Base-by-base conservation (phyloP, 2,329 filamentous ascomycete genomes). In the Paecilomyces sp. region DNA sequence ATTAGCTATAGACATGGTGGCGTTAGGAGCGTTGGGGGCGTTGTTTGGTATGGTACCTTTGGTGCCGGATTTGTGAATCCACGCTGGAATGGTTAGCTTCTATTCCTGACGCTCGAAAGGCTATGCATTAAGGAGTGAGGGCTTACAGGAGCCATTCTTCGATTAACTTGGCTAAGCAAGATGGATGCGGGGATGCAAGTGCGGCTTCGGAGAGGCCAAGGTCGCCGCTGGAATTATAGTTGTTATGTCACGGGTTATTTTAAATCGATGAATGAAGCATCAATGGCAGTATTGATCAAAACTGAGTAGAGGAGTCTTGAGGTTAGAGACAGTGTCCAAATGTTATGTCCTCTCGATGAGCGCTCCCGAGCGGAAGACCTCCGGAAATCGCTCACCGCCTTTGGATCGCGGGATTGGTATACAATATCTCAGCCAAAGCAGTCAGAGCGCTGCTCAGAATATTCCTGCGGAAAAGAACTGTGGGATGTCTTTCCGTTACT, bases 1-100 rank as follows among this genome's bases (percentile, higher is more conserved):
- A 18, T 31, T 25, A 28, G n/a, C 8, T 57, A 25, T 24, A 18
- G 15, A n/a, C 9, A 9, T 7, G 15, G 51, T 24, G 57, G 24
- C 30, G 31, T 50, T 58, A 57, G 61, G 54, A 33, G 22, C 22
- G 31, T 50, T 58, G 58, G 61, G 54, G 33, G 22, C 22, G 22
- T 22, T 31, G 31, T 15, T 54, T 15, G 58, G 54, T 53, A 60
- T 52, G 53, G 58, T 66, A 79, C 78, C 73, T 78, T 77, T 7
- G 76, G 78, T 28, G 79, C 71, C 30, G 78, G 76, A 59, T 81
- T 78, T 34, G 76, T 82, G 64, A 77, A 75, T 28, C 75, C 76
- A 64, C 79, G 77, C 77, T 83, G 57, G 9, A 25, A 34, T 57
- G n/a, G 30, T 57, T 55, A 59, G 58, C 54, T 50, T 56, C 15